Base-by-base conservation (phyloP, 768 basidiomycete species). In the Auricularia sp. region DNA sequence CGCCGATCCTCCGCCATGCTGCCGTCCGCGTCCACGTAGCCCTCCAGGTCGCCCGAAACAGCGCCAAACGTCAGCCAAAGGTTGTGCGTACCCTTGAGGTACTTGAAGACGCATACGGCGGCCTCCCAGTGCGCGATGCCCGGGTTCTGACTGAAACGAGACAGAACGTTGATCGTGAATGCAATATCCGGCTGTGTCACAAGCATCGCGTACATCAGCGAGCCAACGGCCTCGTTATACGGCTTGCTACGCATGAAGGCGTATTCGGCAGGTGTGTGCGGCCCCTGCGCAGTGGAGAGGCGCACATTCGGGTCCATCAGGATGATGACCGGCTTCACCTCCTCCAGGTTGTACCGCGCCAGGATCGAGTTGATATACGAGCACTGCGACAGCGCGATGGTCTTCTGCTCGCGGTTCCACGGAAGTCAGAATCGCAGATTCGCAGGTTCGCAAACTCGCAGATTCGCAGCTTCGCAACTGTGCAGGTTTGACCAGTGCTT, bases 331-430 rank as follows among this genome's bases (percentile, higher is more conserved):
- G 73, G 69, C 7, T 74, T 71, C 6, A 68, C 39, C 0, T 73
- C 66, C 0, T 67, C 63, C 34, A 77, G 71, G 10, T 69, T 68
- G 65, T 76, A 78, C 2, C 67, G 68, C 0, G n/a, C 7, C 54
- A 79, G 63, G 61, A 78, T 71, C 1, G 63, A 51, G 3, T 75
- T 67, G 47, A 79, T 71, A 66, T 78, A 81, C 0, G 71, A 44
- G 10, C 47, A 51, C 64, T 80, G 67, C 0, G 68, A 66, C 3
- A 76, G 67, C 0, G 62, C 21, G 33, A 69, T 61, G 34, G n/a
- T 66, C 33, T 68, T 56, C 35, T 69, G 62, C 10, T 61, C 67
- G 13, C 69, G 58, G 36, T 74, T 29, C 29, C 29, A 29, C 29
- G 29, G 29, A 29, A 29, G 29, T 29, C 29, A 29, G 29, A 29